These are phyloP conservation scores for Choiromyces venosus DNA, from an alignment of 495 filamentous ascomycete species.

Conservation along the genomic window DNA sequence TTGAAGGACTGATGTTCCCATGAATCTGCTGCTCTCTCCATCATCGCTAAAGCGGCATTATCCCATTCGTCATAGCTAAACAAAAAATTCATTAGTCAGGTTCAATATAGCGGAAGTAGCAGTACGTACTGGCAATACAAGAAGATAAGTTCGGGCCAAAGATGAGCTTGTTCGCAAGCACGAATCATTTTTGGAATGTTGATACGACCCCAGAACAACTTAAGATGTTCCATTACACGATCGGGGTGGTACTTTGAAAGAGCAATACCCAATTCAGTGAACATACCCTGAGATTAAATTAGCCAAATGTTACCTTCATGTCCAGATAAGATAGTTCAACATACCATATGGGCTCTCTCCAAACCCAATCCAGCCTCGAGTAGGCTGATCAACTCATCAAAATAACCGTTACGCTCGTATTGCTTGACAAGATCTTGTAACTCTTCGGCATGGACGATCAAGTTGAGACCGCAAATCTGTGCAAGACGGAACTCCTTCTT, in stretches of 20 bases:
- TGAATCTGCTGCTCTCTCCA: constrained; percentile 95
- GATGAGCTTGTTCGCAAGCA: constrained; percentile 87
- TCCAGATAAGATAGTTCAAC: constrained; percentile 1
- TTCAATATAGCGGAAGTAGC: background rate
- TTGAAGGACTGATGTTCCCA: constrained; percentile 99
- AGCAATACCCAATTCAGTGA: constrained; percentile 91
- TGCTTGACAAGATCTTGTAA: constrained; percentile 87
- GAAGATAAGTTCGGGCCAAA: constrained; percentile 98
- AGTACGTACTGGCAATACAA: constrained; percentile 72
- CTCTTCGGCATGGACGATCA: constrained; percentile 98
- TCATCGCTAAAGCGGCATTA: constrained; percentile 96
- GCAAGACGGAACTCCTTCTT: constrained; percentile 99
- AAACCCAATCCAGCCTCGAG: constrained; percentile 93
- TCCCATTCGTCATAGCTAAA: constrained; percentile 86
- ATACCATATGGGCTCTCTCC: constrained; percentile 71
- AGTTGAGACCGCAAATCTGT: constrained; percentile 97
- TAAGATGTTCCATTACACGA: constrained; percentile 95
- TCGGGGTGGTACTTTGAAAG: constrained; percentile 96
- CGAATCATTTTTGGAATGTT: constrained; percentile 98
- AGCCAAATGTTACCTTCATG: constrained; percentile 1
- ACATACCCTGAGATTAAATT: constrained; percentile 62
- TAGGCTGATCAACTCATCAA: constrained; percentile 91
- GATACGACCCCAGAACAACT: constrained; percentile 97
- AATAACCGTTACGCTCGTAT: constrained; percentile 96
- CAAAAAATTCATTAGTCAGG: constrained; percentile 6